phyloP scores from a whole-genome alignment of 2,329 filamentous ascomycete species.

The Botryotinia globosa region DNA sequence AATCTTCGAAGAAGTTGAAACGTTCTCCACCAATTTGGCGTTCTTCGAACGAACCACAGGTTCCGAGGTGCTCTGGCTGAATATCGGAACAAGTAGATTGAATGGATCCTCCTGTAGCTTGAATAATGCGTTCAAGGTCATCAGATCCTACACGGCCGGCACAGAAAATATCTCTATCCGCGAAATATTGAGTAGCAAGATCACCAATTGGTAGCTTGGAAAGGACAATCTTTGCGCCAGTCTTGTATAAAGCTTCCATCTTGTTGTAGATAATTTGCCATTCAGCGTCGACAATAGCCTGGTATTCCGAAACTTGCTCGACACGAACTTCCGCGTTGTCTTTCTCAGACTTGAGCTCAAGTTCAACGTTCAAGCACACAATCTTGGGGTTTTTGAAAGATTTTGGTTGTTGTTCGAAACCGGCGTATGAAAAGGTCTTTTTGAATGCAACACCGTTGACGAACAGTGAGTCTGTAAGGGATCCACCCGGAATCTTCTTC shows the following conservation, averaged over 20 bases:
- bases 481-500: constrained; percentile 97
- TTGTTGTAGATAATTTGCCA: constrained; percentile 99
- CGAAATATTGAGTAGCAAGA: constrained; percentile 95
- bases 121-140: constrained; percentile 93
- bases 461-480: constrained; percentile 92
- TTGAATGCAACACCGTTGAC: constrained; percentile 99
- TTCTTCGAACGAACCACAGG: constrained; percentile 88
- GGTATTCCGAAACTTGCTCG: constrained; percentile 98
- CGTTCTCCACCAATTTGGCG: constrained; percentile 95
- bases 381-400: constrained; percentile 92
- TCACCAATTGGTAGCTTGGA: constrained; percentile 98
- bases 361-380: constrained; percentile 93
- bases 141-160: constrained; percentile 87
- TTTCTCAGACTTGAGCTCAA: constrained; percentile 98
- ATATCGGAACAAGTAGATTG: constrained; percentile 98
- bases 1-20: constrained; percentile 98
- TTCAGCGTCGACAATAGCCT: constrained; percentile 97
- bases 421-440: constrained; percentile 98
- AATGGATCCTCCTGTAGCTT: constrained; percentile 86
- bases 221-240: constrained; percentile 93
- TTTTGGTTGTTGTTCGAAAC: constrained; percentile 99
- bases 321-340: constrained; percentile 98
- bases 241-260: constrained; percentile 90
- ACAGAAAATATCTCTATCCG: constrained; percentile 97
- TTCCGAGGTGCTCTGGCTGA: constrained; percentile 80